Evolutionary conservation across 371 early-diverging fungal genomes (phyloP), one percentile per base, ranked within the genome.

Genomic region (Mucor plumbeus): DNA sequence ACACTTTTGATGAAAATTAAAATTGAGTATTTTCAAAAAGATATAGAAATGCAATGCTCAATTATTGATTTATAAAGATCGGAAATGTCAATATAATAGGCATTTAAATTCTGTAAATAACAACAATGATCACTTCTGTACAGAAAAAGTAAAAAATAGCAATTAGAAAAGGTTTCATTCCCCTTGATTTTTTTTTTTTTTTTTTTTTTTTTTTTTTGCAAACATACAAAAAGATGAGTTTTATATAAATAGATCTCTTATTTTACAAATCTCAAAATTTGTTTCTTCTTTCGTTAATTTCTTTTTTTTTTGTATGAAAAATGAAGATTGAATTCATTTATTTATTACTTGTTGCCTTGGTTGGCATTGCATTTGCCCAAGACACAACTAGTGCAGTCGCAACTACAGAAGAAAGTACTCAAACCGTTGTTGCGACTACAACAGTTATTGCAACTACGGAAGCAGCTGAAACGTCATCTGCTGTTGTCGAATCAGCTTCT

Each of bases 331-430:
- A 11, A 26, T 39, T 13, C 19, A 26, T 40, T 26, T 50, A 48
- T 48, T 21, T 48, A 19, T 38, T 59, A 11, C n/a, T 65, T 39
- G 34, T 38, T n/a, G 50, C 15, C n/a, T 59, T 41, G 50, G 59
- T 65, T 48, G 44, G 50, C 21, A 38, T 44, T 31, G 59, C 48
- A 10, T 65, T 48, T 59, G 59, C 65, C 38, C 65, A 65, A 59
- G 65, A 59, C 14, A 4, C 48, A 35, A 56, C 15, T 15, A 26
- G 26, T 26, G 19, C 31, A 36, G 36, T 59, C 59, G 43, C 38
- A 43, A 56, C 35, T n/a, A 35, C 56, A 35, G 56, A 55, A 34
- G 56, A 55, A 34, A 35, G 56, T n/a, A 55, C 56, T 50, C 19
- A 19, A 4, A 50, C 50, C 3, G 50, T 19, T 50, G 50, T 5